These are phyloP conservation scores for Sporisorium iseilematis-ciliati DNA, from an alignment of 1,284 basidiomycete species.

Conservation along the genomic window DNA sequence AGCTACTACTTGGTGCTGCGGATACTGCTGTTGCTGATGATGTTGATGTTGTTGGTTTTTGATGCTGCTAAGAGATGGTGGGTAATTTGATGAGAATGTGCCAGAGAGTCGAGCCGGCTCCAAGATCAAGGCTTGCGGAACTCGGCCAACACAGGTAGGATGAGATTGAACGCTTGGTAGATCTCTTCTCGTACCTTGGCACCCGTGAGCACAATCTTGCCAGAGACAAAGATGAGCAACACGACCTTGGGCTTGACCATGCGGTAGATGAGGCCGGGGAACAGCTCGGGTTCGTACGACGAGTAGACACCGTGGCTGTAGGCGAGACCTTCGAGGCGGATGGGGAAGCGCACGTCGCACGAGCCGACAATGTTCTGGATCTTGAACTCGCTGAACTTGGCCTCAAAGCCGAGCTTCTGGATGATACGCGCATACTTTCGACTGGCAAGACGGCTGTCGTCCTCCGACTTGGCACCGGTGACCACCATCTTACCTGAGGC, in stretches of 20 bases:
- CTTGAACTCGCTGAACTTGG: slow-evolving; percentile 99
- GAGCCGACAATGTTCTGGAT: slow-evolving; percentile 98
- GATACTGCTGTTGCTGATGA: slow-evolving; percentile 42
- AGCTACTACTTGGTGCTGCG: slow-evolving; percentile 33
- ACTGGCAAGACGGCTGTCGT: slow-evolving; percentile 94
- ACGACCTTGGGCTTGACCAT: slow-evolving; percentile 99
- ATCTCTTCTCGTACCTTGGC: slow-evolving; percentile 99
- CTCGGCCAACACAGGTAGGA: slow-evolving; percentile 77
- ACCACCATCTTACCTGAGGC: slow-evolving; percentile 99
- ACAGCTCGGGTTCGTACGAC: slow-evolving; percentile 97
- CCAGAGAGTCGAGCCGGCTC: not conserved
- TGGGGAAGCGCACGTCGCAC: slow-evolving; percentile 99
- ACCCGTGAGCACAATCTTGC: slow-evolving; percentile 98
- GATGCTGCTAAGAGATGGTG: slow-evolving; percentile 36
- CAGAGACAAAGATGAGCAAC: slow-evolving; percentile 96
- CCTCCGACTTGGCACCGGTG: slow-evolving; percentile 98
- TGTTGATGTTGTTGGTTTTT: not conserved
- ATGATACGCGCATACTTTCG: slow-evolving; percentile 99
- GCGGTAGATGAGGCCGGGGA: slow-evolving; percentile 98
- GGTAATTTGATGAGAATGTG: slow-evolving; percentile 39
- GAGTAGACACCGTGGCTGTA: slow-evolving; percentile 99
- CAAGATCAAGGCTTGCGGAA: slow-evolving; percentile 68
- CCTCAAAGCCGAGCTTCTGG: slow-evolving; percentile 98
- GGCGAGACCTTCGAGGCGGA: slow-evolving; percentile 95
- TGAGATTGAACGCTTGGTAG: slow-evolving; percentile 98